Evolutionary conservation across 352 stramenopile species (phyloP), one percentile per base, ranked within the genome.

Genomic region (Pythium aphanidermatum): DNA sequence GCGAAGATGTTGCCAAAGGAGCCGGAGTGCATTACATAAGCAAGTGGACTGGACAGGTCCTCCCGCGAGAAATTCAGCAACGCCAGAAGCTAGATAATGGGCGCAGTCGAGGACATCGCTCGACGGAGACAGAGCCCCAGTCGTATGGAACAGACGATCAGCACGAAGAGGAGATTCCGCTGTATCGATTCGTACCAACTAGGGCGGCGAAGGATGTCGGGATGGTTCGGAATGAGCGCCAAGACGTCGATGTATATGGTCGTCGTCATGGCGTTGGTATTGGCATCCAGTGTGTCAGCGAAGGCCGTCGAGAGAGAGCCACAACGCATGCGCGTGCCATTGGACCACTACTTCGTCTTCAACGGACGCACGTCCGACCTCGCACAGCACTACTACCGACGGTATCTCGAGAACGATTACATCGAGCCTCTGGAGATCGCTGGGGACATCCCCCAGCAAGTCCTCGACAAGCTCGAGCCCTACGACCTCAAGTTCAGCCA

Each of bases 371-470:
- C 55, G n/a, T 63, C 55, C 27, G 55, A 63, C 24, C 48, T 63
- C 47, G 55, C 42, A 28, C 55, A 63, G 48, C 55, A 63, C 37
- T 63, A 36, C 24, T 63, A 63, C 39, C 46, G 41, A 1, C 55
- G 55, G 0, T 53, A 39, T 12, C 17, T 59, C 11, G 43, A 46
- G 29, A 59, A 59, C 30, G 43, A 59, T 37, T 59, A 47, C 19
- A 19, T 38, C 14, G 10, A 36, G 42, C 51, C 34, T 2, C 27
- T 59, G 16, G 31, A 47, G 4, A 38, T 59, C 35, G 13, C 41
- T 2, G 51, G 43, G 14, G 43, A 37, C 3, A 12, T 59, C 12
- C 51, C 51, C 4, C 17, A 38, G n/a, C 31, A 30, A 20, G 44
- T 59, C 13, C 19, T 35, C 21, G 23, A 35, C 21, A 51, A 37